Base-by-base conservation (phyloP, 2,329 filamentous ascomycete genomes). In the Aspergillus sp. region DNA sequence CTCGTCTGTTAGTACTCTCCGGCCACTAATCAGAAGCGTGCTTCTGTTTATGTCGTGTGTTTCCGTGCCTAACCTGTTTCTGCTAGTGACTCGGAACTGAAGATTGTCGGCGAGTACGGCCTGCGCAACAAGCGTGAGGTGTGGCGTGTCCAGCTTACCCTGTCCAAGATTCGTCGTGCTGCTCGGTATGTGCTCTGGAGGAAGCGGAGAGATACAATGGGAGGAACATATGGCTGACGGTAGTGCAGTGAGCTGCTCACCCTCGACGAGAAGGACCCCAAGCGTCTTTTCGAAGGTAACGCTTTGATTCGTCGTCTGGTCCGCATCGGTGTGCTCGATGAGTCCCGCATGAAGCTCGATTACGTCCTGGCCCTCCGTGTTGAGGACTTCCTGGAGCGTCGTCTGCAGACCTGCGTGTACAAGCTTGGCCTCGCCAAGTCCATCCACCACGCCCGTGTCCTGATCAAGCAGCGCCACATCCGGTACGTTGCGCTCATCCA, bases 271-370 rank as follows among this genome's bases (percentile, higher is more conserved):
- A 99, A 99, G 85, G 94, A 99, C 83, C 94, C 94, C 79, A 97
- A 97, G 88, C 92, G 94, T 82, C 92, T 99, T 67, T 99, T 99
- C 85, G 94, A 99, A 86, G 94, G 94, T 81, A 99, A 99, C 81
- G 94, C 94, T 77, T 87, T 99, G 78, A 99, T 99, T 88, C 94
- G 94, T 79, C 94, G 94, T 89, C 91, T 99, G 67, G 94, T 99
- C 67, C 94, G 94, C 79, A 92, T 97, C 77, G 94, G 94, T 90
- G 94, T 99, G 74, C 90, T 99, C 74, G 94, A 99, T 79, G 94
- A 99, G 85, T 92, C 92, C 77, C 94, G 94, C 86, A 99, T 99
- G 94, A 99, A 96, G 89, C 94, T 99, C 85, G 94, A 99, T 96
- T 96, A 99, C 88, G 94, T 99, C 76, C 83, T 99, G 76, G 94